Conservation (phyloP, 2,329 filamentous ascomycete species). For the Penicillium frequentans region DNA sequence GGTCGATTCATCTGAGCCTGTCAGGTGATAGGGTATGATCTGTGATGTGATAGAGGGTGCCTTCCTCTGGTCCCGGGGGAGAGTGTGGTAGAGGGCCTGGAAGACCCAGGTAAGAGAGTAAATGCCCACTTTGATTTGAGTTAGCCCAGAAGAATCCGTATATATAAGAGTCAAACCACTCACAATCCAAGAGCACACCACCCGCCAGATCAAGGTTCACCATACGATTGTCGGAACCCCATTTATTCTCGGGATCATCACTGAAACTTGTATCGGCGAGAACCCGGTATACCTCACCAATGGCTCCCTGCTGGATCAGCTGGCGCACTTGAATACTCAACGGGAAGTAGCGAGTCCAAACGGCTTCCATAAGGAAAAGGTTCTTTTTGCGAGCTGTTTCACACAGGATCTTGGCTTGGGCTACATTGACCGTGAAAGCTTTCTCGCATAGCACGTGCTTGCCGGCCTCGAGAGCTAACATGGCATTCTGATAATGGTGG, state of each 20-base stretch:
- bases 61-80: conserved; percentile 63
- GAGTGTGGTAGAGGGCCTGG: conserved; percentile 81
- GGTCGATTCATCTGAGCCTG: conserved; percentile 76
- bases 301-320: conserved; percentile 58
- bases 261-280: conserved; percentile 64
- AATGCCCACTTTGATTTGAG: conserved; percentile 62
- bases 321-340: conserved; percentile 68
- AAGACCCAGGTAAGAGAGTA: conserved; percentile 90
- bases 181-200: conserved; percentile 73
- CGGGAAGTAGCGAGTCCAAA: conserved; percentile 89
- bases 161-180: conserved; percentile 15
- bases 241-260: conserved; percentile 60
- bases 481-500: conserved; percentile 88
- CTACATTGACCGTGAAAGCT: conserved; percentile 79
- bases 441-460: conserved; percentile 93
- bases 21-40: conserved; percentile 69
- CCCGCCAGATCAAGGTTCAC: conserved; percentile 81
- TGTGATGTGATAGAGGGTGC: conserved; percentile 65
- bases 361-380: conserved; percentile 79
- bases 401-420: conserved; percentile 71
- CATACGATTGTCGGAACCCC: conserved; percentile 69
- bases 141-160: neutral
- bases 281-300: conserved; percentile 60
- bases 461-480: conserved; percentile 78
- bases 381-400: conserved; percentile 71